Base-by-base conservation (phyloP, 2,329 filamentous ascomycete genomes). In the Aspergillus pseudonomiae region DNA sequence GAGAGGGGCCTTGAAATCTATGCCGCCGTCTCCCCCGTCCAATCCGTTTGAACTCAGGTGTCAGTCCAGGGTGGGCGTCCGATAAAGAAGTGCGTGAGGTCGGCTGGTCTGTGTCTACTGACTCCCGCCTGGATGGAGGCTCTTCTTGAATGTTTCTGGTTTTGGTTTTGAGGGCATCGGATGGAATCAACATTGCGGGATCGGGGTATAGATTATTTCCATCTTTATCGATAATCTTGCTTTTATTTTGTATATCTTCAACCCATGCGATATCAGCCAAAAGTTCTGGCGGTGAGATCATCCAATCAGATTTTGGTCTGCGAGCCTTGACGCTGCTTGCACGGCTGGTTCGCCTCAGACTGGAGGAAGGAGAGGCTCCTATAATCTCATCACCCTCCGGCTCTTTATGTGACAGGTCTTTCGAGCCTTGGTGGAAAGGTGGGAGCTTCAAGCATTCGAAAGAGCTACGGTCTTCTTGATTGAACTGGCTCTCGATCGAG, bases 221-320 rank as follows among this genome's bases (percentile, higher is more conserved):
- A 71, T 92, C 83, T 16, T 89, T 88, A 76, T 97, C 91, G 73
- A 96, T 91, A 48, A 97, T 90, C 32, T 93, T 82, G 59, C 84
- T 85, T 75, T 94, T 96, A 77, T 97, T 93, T 63, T 89, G 83
- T 36, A 86, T 87, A 71, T 94, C 89, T 75, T 97, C 93, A 26
- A 96, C 80, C 95, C 95, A 99, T 72, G 94, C 92, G 1, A 91
- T 85, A 80, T 99, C 95, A 5, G 94, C 94, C 54, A 98, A 82
- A 76, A 97, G 85, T 74, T 98, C 94, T 61, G 91, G 89, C 0
- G 94, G 92, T 52, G 91, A 87, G 21, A 94, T 87, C 45, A 87
- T 85, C 95, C 95, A 98, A 73, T 96, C 93, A 28, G 93, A 88
- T 63, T 92, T 87, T 1, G 91, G 89, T 56, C 93, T 87, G 61